Evolutionary conservation across 176 grass and related monocot species (phyloP).

Genomic region (Oryza glumipatula): DNA sequence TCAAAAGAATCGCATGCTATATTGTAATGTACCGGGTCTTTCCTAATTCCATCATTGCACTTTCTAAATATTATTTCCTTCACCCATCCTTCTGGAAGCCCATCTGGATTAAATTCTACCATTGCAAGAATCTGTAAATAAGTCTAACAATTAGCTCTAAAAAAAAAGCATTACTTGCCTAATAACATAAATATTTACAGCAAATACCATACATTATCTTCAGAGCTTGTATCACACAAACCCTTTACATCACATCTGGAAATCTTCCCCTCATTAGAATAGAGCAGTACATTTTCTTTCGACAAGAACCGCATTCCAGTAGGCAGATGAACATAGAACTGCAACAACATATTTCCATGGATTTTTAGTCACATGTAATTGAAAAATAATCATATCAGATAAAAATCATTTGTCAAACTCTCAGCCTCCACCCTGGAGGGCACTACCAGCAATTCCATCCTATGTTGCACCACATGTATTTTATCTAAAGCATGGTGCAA

Average conservation of each 20-base stretch:
- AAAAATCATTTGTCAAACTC: background rate
- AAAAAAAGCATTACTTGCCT: background rate
- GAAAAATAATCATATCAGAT: background rate
- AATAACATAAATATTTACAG: conserved; percentile 27
- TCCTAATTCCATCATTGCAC: conserved; percentile 56
- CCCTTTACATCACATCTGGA: conserved; percentile 37
- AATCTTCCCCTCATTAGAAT: conserved; percentile 42
- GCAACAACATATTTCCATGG: conserved; percentile 5
- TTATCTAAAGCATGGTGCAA: background rate
- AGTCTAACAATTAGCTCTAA: conserved; percentile 17
- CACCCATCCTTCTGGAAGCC: conserved; percentile 60
- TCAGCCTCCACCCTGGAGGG: background rate
- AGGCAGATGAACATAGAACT: conserved; percentile 55
- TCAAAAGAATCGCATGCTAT: background rate
- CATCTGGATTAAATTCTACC: conserved; percentile 61
- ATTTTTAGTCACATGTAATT: background rate
- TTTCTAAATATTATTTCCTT: conserved; percentile 59
- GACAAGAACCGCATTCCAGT: conserved; percentile 51
- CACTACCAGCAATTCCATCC: background rate
- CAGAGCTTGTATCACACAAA: conserved; percentile 41
- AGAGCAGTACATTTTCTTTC: conserved; percentile 56
- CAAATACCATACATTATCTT: conserved; percentile 46
- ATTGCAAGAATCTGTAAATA: conserved; percentile 55
- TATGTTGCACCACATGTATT: background rate
- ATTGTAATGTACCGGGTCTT: conserved; percentile 50